phyloP scores from a whole-genome alignment of 352 stramenopile species.

The Phytopythium aichiense region DNA sequence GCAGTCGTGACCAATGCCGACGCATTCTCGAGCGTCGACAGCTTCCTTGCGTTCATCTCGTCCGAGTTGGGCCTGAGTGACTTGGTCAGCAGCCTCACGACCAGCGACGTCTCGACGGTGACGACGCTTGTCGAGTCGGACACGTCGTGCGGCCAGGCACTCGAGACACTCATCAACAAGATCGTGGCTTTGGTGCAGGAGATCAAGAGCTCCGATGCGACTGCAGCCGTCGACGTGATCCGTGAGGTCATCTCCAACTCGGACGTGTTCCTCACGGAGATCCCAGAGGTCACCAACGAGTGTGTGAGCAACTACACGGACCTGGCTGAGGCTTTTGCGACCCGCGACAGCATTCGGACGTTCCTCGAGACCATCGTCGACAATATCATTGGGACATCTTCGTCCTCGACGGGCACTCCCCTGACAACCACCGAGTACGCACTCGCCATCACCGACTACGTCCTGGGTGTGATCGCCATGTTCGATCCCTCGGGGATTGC shows the following conservation, averaged over 20 bases:
- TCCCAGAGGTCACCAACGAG: slow-evolving; percentile 36
- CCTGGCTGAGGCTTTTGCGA: slow-evolving; percentile 29
- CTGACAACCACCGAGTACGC: slow-evolving; percentile 35
- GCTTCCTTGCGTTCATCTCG: slow-evolving; percentile 28
- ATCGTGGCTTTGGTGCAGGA: slow-evolving; percentile 36
- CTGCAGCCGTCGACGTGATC: slow-evolving; percentile 30
- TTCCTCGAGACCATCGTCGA: slow-evolving; percentile 54
- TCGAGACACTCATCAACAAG: slow-evolving; percentile 46
- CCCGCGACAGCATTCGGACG: slow-evolving; percentile 46
- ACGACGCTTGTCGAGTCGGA: slow-evolving; percentile 29
- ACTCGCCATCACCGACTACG: slow-evolving; percentile 33
- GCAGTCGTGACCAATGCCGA: slow-evolving; percentile 35
- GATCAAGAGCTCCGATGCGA: slow-evolving; percentile 25
- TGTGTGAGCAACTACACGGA: slow-evolving; percentile 31
- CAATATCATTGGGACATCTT: slow-evolving; percentile 36
- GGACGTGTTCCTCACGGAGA: slow-evolving; percentile 36
- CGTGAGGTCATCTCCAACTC: slow-evolving; percentile 35
- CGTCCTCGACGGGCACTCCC: slow-evolving; percentile 21
- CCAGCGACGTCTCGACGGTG: slow-evolving; percentile 20
- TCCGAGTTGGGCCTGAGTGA: slow-evolving; percentile 16
- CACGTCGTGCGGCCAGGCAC: slow-evolving; percentile 33
- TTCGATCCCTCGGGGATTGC: slow-evolving; percentile 50
- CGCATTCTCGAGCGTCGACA: slow-evolving; percentile 25
- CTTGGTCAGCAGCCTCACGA: slow-evolving; percentile 19
- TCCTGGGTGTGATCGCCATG: slow-evolving; percentile 31